Evolutionary conservation across 164 flowering plant genomes (phyloP).

Genomic region (Liquidambar formosana): DNA sequence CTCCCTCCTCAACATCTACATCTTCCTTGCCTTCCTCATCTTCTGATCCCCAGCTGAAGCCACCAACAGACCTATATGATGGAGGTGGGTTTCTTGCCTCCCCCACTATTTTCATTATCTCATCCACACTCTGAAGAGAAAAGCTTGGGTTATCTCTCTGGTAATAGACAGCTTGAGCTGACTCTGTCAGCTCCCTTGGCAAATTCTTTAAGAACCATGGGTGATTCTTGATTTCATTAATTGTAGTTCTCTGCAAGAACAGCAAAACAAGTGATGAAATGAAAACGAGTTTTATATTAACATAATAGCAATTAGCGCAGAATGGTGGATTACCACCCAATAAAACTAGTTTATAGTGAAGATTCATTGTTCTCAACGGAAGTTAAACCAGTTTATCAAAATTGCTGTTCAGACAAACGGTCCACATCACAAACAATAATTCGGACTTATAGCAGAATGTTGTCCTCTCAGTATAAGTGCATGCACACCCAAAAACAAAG

Average conservation of each 20-base stretch:
- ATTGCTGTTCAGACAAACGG: too few species aligned
- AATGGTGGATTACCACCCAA: too few species aligned
- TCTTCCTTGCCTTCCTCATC: constrained; percentile 33
- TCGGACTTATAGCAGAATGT: too few species aligned
- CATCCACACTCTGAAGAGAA: constrained; percentile 72
- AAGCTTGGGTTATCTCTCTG: constrained; percentile 68
- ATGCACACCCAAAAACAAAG: too few species aligned
- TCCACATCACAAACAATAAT: too few species aligned
- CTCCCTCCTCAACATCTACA: constrained; percentile 28
- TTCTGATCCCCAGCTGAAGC: constrained; percentile 69
- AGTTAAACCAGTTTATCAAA: too few species aligned
- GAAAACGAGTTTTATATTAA: too few species aligned
- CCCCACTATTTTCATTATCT: constrained; percentile 88
- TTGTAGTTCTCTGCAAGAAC: constrained; percentile 61
- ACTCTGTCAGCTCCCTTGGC: constrained; percentile 82
- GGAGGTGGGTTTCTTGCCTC: constrained; percentile 85
- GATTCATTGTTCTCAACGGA: too few species aligned
- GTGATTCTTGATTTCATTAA: constrained; percentile 83
- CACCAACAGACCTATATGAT: constrained; percentile 47
- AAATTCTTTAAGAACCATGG: constrained; percentile 96
- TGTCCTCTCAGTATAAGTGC: too few species aligned
- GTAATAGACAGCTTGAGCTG: constrained; percentile 69
- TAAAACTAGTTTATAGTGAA: too few species aligned
- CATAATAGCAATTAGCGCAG: too few species aligned
- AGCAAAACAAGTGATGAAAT: background rate